Base-by-base conservation (phyloP, 805 yeast genomes). In the Starmerella asiatica region DNA sequence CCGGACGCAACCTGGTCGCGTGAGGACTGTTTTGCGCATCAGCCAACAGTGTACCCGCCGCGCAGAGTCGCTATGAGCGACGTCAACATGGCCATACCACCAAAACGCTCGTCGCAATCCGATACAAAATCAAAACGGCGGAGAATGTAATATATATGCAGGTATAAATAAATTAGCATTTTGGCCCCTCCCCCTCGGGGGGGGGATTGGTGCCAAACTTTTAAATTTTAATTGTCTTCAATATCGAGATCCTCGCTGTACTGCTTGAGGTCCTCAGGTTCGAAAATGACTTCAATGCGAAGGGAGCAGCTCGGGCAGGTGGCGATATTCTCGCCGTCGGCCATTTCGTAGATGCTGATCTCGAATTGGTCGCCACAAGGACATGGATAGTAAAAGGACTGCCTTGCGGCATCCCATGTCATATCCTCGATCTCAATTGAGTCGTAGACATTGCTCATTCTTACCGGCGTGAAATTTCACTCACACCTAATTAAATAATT, bases 361-460 rank as follows among this genome's bases (percentile, higher is more conserved):
- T 88, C 93, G 61, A 91, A 91, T 54, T 76, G 69, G 59, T 91
- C 98, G 8, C 98, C 98, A 60, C 98, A 91, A 1, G 98, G 98
- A 66, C 98, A 91, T 3, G 98, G 98, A 54, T 86, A 88, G 37
- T 84, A 79, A 61, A 86, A 83, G 20, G 83, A 61, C 58, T 80
- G 85, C 12, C 80, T 74, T n/a, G 64, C 67, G 3, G 86, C 74
- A 58, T 91, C 96, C 57, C 74, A 91, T 2, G 85, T 76, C 76
- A 91, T 86, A 58, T 91, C 98, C 60, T 91, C 98, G 38, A 91
- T 91, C 65, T 91, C 98, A 41, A 91, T 77, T 57, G 91, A 93
- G 60, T 91, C 98, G 61, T 91, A 91, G 21, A 52, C 51, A 36
- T 37, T 46, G 40, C 40, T 42, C 46, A 37, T 45, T 18, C 21